These are phyloP conservation scores for Backusella westeae DNA, from an alignment of 192 early-diverging fungal species.

Conservation along the genomic window DNA sequence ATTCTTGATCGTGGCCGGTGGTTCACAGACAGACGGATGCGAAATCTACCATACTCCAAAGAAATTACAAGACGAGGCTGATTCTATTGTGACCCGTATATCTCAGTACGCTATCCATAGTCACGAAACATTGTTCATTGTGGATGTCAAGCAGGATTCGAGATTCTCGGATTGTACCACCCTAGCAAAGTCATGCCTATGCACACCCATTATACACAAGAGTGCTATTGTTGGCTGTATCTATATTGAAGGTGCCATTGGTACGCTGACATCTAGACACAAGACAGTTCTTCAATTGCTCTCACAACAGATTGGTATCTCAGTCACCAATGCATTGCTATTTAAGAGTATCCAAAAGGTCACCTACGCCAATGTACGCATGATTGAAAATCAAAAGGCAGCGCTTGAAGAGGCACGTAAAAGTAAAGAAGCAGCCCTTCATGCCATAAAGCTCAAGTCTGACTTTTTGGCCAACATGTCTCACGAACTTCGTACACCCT, in stretches of 20 bases:
- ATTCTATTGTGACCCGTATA: conserved; percentile 26
- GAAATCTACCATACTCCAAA: conserved; percentile 23
- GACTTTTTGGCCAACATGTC: conserved; percentile 77
- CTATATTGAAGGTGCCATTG: conserved; percentile 46
- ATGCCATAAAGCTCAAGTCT: conserved; percentile 45
- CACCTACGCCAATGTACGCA: conserved; percentile 29
- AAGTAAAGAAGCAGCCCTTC: conserved; percentile 32
- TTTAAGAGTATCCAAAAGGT: conserved; percentile 46
- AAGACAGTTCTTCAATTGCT: conserved; percentile 41
- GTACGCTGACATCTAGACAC: conserved; percentile 23
- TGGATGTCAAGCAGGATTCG: conserved; percentile 26
- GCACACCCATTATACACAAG: conserved; percentile 49
- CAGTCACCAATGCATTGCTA: conserved; percentile 46
- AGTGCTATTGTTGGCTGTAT: conserved; percentile 40
- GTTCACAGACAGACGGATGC: conserved; percentile 27
- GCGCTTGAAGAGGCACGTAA: conserved; percentile 31
- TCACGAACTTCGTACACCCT: conserved; percentile 75
- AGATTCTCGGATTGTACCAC: conserved; percentile 28
- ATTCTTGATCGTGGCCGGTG: conserved; percentile 29
- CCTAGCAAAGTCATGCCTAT: conserved; percentile 39
- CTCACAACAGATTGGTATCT: conserved; percentile 47
- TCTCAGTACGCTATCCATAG: conserved; percentile 25
- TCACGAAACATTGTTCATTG: conserved; percentile 28
- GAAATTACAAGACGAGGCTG: conserved; percentile 21
- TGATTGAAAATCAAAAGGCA: conserved; percentile 35